phyloP scores from a whole-genome alignment of 345 rosid species.

The Firmiana major region DNA sequence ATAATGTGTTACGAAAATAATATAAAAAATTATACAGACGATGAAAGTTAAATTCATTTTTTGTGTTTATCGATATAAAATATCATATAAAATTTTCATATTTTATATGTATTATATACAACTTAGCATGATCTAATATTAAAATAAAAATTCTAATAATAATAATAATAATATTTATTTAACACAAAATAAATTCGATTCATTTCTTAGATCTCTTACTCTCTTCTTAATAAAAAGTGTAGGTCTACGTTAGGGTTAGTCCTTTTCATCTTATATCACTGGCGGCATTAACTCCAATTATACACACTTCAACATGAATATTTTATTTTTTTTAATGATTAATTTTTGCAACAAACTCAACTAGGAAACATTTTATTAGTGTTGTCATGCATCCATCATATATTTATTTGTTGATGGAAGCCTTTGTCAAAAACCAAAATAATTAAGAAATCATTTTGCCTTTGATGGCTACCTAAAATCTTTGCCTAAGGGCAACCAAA shows the following conservation, averaged over 20 bases:
- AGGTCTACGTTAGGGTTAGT: conserved; percentile 19
- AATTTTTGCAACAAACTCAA: conserved; percentile 4
- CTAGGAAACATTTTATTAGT: conserved; percentile 14
- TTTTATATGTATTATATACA: too few species aligned
- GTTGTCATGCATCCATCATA: conserved; percentile 20
- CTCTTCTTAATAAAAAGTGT: background rate
- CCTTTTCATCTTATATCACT: conserved; percentile 23
- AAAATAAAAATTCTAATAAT: too few species aligned
- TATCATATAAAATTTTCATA: too few species aligned
- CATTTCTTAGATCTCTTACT: too few species aligned
- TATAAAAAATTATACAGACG: too few species aligned
- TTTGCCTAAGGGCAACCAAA: background rate
- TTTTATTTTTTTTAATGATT: background rate
- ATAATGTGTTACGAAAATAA: too few species aligned
- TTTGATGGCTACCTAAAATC: background rate
- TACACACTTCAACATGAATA: background rate
- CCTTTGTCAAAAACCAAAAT: background rate
- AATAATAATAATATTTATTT: too few species aligned
- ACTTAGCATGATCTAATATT: too few species aligned
- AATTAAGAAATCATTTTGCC: background rate
- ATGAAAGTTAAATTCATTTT: too few species aligned
- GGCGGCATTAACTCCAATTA: conserved; percentile 27
- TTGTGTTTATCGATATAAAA: too few species aligned
- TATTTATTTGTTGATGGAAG: conserved; percentile 2
- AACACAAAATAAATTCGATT: too few species aligned